These are phyloP conservation scores for Metarhizium humberi DNA, from an alignment of 2,329 filamentous ascomycete species.

Conservation along the genomic window DNA sequence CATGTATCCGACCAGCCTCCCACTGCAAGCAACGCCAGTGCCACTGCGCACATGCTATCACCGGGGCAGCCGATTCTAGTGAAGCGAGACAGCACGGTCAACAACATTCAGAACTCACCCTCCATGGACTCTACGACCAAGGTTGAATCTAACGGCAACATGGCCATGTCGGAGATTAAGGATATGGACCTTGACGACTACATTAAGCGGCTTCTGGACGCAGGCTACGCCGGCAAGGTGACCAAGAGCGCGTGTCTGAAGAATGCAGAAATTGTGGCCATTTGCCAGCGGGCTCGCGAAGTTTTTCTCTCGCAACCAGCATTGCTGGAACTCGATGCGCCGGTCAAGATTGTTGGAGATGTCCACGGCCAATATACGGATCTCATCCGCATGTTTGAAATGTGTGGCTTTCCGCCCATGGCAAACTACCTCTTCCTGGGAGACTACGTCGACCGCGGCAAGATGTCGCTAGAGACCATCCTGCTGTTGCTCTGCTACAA, in stretches of 20 bases:
- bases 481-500: constrained; percentile 91
- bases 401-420: constrained; percentile 91
- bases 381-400: constrained; percentile 93
- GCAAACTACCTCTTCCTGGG: constrained; percentile 92
- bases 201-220: constrained; percentile 88
- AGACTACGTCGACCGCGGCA: constrained; percentile 93
- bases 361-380: constrained; percentile 97
- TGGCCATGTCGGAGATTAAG: constrained; percentile 86
- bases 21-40: constrained; percentile 46
- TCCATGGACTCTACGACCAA: constrained; percentile 32
- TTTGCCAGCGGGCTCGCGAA: constrained; percentile 83
- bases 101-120: constrained; percentile 46
- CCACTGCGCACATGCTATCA: constrained; percentile 51
- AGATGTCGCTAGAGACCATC: constrained; percentile 93
- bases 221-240: constrained; percentile 91
- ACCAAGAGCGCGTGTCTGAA: constrained; percentile 96
- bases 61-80: constrained; percentile 87
- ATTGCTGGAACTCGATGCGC: constrained; percentile 81
- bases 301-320: constrained; percentile 87
- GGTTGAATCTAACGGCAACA: constrained; percentile 38
- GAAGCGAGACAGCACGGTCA: constrained; percentile 63
- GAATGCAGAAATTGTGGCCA: constrained; percentile 92
- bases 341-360: constrained; percentile 96
- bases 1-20: constrained; percentile 88
- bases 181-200: constrained; percentile 93